These are phyloP conservation scores for Aspergillus hancockii DNA, from an alignment of 495 filamentous ascomycete species.

Conservation along the genomic window DNA sequence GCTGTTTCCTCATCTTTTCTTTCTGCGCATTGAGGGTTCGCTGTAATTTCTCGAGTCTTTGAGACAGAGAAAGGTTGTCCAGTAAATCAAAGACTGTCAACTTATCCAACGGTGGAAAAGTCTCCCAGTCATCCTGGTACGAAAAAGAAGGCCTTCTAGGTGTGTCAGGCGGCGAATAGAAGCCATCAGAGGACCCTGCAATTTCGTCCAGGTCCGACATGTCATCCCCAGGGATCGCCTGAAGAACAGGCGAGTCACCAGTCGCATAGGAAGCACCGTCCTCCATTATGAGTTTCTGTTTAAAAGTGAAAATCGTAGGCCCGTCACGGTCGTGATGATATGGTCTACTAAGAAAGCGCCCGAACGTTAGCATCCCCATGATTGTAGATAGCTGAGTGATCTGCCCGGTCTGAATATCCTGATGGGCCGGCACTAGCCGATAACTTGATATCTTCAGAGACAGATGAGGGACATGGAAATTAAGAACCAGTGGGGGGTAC, in stretches of 20 bases:
- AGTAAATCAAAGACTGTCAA: conserved; percentile 90
- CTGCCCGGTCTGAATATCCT: background rate
- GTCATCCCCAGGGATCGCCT: conserved; percentile 27
- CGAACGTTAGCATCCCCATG: conserved; percentile 49
- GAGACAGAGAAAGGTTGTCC: conserved; percentile 87
- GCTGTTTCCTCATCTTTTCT: conserved; percentile 79
- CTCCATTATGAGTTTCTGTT: conserved; percentile 47
- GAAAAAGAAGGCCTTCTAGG: conserved; percentile 64
- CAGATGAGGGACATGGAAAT: background rate
- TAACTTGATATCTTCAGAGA: background rate
- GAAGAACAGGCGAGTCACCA: conserved; percentile 32
- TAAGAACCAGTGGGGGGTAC: background rate
- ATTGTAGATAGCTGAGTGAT: conserved; percentile 13
- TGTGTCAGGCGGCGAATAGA: conserved; percentile 36
- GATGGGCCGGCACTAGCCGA: background rate
- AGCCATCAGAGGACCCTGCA: conserved; percentile 21
- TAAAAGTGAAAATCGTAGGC: conserved; percentile 45
- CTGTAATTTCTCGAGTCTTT: conserved; percentile 86
- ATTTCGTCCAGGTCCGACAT: conserved; percentile 32
- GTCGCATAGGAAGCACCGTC: conserved; percentile 25
- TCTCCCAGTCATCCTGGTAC: conserved; percentile 87
- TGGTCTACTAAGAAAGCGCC: conserved; percentile 45
- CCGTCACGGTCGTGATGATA: conserved; percentile 40
- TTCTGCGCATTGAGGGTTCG: conserved; percentile 75
- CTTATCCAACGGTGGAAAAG: conserved; percentile 84